Evolutionary conservation across 306 rosid species (phyloP), one percentile per base, ranked within the genome.

Genomic region (Cucumis melo): DNA sequence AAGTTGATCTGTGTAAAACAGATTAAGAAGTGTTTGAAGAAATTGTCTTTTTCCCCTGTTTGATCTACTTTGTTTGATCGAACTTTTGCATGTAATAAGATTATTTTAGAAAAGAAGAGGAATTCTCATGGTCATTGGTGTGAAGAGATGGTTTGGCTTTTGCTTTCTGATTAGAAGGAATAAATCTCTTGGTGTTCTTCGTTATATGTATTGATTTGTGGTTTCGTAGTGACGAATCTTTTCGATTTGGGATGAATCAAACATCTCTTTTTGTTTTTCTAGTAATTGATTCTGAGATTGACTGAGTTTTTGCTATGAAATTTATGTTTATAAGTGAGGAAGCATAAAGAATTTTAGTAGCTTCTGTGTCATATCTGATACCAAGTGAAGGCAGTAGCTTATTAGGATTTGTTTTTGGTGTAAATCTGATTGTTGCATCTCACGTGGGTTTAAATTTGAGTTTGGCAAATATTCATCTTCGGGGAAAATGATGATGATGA

Each of bases 401-500:
- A 12, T 3, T 7, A 19, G 62, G 65, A 19, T 59, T 36, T 17
- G 54, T 17, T 76, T 19, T 21, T 17, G 5, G 75, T 70, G 21
- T 60, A 38, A 60, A 36, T 34, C 13, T 50, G 50, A 14, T 36
- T 62, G 34, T 38, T 29, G 29, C 15, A 67, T 67, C 55, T 60
- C 20, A 10, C 38, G 32, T 6, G 73, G 46, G 73, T 29, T 59
- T 38, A 9, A 5, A 5, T 77, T 48, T 44, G 62, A 46, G 24
- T 61, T 64, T 7, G 27, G n/a, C 5, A 63, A 46, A n/a, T 64
- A 42, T 65, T 27, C 57, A 8, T 48, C 34, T 65, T 8, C 1
- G 9, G 21, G 39, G 57, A 32, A 7, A 63, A 78, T 19, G 75
- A 91, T 89, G 95, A n/a, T n/a, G n/a, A 86, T 85, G 88, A 85